Percentiles rank a stretch among this genome's conserved stretches.
Conservation (phyloP, 352 stramenopile genomes). For the Phytophthora fragariae region DNA sequence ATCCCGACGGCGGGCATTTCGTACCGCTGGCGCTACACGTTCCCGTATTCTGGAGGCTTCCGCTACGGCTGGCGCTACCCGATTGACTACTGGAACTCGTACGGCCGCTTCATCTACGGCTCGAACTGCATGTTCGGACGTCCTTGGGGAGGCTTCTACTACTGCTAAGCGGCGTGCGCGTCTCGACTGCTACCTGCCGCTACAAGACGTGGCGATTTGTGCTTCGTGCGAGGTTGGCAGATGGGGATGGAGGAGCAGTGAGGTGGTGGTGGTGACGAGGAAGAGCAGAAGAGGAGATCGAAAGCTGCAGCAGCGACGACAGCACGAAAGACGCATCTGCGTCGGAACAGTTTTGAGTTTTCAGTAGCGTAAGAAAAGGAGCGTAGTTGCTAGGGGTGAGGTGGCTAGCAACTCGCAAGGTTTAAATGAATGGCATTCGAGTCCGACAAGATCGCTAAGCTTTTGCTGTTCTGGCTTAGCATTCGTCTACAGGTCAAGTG, state of each 20-base stretch:
- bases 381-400: slow-evolving; percentile 1
- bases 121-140: slow-evolving; percentile 38
- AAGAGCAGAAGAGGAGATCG: neutral
- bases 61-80: slow-evolving; percentile 56
- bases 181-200: slow-evolving; percentile 22
- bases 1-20: slow-evolving; percentile 42
- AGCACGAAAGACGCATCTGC: slow-evolving; percentile 4
- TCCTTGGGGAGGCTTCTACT: slow-evolving; percentile 42
- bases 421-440: neutral
- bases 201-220: slow-evolving; percentile 21
- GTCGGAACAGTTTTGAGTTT: slow-evolving; percentile 22
- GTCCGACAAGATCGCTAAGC: neutral
- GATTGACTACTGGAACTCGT: slow-evolving; percentile 46
- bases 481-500: neutral
- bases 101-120: slow-evolving; percentile 42
- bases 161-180: slow-evolving; percentile 41
- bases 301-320: neutral
- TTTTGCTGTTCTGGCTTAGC: neutral
- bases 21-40: slow-evolving; percentile 47
- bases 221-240: slow-evolving; percentile 23
- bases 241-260: slow-evolving; percentile 1
- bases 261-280: neutral
- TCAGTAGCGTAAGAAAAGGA: slow-evolving; percentile 29
- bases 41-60: slow-evolving; percentile 27
- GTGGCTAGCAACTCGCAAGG: slow-evolving; percentile 8